Conservation (phyloP, 1,284 basidiomycete species). For the Sporisorium exsertum region DNA sequence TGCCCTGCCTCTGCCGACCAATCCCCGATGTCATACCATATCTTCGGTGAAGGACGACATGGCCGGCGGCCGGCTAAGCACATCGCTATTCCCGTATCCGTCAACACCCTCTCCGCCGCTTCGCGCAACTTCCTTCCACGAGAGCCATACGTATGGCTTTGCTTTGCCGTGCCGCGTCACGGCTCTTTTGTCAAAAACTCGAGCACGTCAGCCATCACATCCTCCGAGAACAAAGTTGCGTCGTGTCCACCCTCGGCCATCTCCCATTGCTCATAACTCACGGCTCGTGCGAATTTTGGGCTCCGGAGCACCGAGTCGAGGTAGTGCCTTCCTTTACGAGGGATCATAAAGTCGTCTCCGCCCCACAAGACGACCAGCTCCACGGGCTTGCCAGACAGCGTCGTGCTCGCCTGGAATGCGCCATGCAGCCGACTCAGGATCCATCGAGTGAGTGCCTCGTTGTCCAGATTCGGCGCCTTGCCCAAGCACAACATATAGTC, state of each 20-base stretch:
- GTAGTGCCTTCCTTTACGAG: slow-evolving; percentile 21
- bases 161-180: neutral
- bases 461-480: slow-evolving; percentile 26
- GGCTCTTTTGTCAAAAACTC: neutral
- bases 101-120: too few relatives aligned
- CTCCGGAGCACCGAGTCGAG: slow-evolving; percentile 9
- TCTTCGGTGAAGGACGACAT: too few relatives aligned
- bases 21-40: too few relatives aligned
- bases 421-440: slow-evolving; percentile 2
- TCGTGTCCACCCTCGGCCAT: slow-evolving; percentile 35
- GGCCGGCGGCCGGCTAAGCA: too few relatives aligned
- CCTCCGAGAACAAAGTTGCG: slow-evolving; percentile 18
- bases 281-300: neutral
- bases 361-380: slow-evolving; percentile 27
- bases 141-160: too few relatives aligned
- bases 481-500: slow-evolving; percentile 34
- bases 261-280: slow-evolving; percentile 18
- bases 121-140: too few relatives aligned
- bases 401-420: neutral
- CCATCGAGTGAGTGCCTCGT: slow-evolving; percentile 13
- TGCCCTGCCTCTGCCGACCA: too few relatives aligned
- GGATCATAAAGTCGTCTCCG: slow-evolving; percentile 26
- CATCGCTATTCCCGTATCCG: too few relatives aligned
- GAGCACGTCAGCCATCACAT: slow-evolving; percentile 24
- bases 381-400: slow-evolving; percentile 4